These are phyloP conservation scores for Phragmites australis DNA, from an alignment of 176 grass and related monocot genomes.

Conservation along the genomic window DNA sequence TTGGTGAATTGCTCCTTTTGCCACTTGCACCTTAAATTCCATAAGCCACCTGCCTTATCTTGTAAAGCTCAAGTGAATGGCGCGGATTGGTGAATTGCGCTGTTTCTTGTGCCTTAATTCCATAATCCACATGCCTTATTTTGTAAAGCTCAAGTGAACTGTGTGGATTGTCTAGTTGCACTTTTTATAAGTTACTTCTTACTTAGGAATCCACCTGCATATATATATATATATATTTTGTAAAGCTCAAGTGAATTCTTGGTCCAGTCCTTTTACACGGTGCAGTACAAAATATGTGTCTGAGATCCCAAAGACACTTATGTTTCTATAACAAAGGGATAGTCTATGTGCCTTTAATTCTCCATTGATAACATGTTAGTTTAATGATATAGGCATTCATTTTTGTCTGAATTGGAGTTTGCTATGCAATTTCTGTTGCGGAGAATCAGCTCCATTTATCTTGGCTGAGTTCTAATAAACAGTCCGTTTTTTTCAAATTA, in stretches of 20 bases:
- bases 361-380: neutral
- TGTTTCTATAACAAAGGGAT: neutral
- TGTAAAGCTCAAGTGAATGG: neutral
- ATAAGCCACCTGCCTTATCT: neutral
- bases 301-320: neutral
- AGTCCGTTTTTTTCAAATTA: neutral
- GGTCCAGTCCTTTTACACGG: neutral
- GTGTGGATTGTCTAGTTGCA: neutral
- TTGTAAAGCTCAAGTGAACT: neutral
- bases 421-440: neutral
- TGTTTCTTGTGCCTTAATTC: neutral
- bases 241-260: neutral
- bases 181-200: neutral
- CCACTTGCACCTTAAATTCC: neutral
- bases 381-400: neutral
- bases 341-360: neutral
- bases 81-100: neutral
- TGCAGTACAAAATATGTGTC: neutral
- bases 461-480: neutral
- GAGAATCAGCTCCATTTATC: slow-evolving; percentile 1
- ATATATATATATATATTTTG: too few species aligned
- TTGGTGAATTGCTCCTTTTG: neutral
- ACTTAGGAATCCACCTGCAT: neutral
- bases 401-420: neutral
- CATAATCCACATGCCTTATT: neutral